These are phyloP conservation scores for Thraustochytrium sp. DNA, from an alignment of 352 stramenopile species.

Conservation along the genomic window DNA sequence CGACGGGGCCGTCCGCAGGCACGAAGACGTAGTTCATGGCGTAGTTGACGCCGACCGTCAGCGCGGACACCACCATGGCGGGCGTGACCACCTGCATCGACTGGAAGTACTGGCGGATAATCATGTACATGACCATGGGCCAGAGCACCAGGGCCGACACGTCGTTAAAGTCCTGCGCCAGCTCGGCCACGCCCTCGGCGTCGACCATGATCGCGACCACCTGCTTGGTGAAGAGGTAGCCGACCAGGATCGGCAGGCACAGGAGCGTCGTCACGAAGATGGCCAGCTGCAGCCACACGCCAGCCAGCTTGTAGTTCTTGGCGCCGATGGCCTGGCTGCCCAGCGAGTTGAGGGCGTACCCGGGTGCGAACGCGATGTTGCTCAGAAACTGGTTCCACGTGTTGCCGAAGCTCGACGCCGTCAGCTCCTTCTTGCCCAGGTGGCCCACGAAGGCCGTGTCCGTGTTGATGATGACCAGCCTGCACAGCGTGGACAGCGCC, in stretches of 20 bases:
- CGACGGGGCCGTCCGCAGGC: not conserved
- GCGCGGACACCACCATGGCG: constrained; percentile 20
- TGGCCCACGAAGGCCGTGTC: constrained; percentile 36
- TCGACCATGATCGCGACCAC: constrained; percentile 27
- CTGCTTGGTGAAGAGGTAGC: constrained; percentile 27
- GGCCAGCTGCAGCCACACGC: constrained; percentile 58
- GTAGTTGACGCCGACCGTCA: constrained; percentile 41
- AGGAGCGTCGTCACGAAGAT: constrained; percentile 51
- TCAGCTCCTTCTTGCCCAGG: constrained; percentile 30
- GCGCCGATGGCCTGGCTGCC: constrained; percentile 71
- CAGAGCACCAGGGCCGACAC: constrained; percentile 21
- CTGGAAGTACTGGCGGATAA: constrained; percentile 43
- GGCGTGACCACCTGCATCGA: constrained; percentile 32
- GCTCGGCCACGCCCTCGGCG: not conserved
- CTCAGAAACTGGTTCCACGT: constrained; percentile 68
- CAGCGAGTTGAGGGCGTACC: constrained; percentile 67
- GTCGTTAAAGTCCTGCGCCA: constrained; percentile 24
- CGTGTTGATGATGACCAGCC: constrained; percentile 38
- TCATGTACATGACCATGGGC: constrained; percentile 45
- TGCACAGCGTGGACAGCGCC: constrained; percentile 1
- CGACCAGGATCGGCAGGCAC: not conserved
- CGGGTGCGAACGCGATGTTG: constrained; percentile 67
- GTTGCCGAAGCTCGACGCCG: constrained; percentile 51
- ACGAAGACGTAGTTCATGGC: constrained; percentile 39
- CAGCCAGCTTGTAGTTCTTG: constrained; percentile 64